These are phyloP conservation scores for Salvia miltiorrhiza DNA, from an alignment of 257 asterid genomes.

Conservation along the genomic window DNA sequence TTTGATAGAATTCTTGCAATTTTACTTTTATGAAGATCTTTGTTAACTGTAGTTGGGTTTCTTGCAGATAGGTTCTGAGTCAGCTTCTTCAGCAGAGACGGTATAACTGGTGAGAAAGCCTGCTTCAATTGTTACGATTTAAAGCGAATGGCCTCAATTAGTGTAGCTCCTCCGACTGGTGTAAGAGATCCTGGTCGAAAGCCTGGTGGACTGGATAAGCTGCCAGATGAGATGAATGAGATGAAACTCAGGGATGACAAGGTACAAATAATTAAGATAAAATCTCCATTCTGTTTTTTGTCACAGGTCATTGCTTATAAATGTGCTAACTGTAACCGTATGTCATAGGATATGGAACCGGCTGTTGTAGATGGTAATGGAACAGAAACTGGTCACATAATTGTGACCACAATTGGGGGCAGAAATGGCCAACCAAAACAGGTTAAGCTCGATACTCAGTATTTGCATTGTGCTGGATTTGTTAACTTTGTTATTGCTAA, in stretches of 20 bases:
- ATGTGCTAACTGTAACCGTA: neutral
- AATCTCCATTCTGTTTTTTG: neutral
- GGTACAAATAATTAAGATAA: constrained; percentile 24
- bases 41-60: constrained; percentile 14
- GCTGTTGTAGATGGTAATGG: constrained; percentile 70
- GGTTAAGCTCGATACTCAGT: constrained; percentile 30
- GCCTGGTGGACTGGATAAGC: constrained; percentile 34
- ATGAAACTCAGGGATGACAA: constrained; percentile 61
- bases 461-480: neutral
- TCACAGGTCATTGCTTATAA: neutral
- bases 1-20: neutral
- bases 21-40: neutral
- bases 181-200: constrained; percentile 39
- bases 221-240: constrained; percentile 55
- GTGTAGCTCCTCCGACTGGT: constrained; percentile 38
- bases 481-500: neutral
- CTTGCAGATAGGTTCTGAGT: constrained; percentile 30
- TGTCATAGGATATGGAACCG: constrained; percentile 66
- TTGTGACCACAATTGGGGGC: constrained; percentile 73
- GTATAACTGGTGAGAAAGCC: constrained; percentile 8
- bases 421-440: constrained; percentile 70
- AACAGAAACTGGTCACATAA: constrained; percentile 76
- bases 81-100: constrained; percentile 9
- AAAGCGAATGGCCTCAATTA: constrained; percentile 35
- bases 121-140: neutral